Conservation (phyloP, 495 filamentous ascomycete genomes). For the Halenospora varia region DNA sequence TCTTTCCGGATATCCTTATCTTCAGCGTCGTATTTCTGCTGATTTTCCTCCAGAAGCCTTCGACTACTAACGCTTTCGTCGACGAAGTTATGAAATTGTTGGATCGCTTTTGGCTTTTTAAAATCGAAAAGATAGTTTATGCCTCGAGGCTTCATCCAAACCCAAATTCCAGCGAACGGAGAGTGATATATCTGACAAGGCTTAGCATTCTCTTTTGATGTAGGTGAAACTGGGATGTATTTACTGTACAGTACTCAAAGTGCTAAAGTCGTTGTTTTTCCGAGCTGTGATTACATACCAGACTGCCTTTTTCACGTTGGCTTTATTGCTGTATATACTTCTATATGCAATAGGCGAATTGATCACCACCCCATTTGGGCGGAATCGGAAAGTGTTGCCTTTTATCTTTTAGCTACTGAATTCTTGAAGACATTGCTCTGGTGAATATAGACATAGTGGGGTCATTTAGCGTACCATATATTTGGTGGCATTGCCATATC, state of each 20-base stretch:
- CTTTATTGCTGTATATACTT: neutral
- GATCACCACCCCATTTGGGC: neutral
- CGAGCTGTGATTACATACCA: neutral
- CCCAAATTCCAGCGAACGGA: neutral
- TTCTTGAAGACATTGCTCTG: too few species aligned
- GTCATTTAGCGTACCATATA: constrained; percentile 43
- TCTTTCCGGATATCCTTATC: constrained; percentile 49
- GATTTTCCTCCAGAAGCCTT: neutral
- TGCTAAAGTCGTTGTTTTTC: neutral
- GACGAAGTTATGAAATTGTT: neutral
- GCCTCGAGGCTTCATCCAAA: neutral
- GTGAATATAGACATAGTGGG: neutral
- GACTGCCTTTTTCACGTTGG: neutral
- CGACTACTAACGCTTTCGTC: neutral
- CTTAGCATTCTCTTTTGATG: too few species aligned
- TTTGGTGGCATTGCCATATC: constrained; percentile 50
- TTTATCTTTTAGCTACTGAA: too few species aligned
- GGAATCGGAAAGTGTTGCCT: neutral
- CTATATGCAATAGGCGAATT: neutral
- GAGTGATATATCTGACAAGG: neutral
- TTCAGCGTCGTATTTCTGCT: neutral
- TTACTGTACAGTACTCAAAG: too few species aligned
- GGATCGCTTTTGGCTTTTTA: neutral
- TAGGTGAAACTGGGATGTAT: too few species aligned
- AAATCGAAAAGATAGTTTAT: neutral